Evolutionary conservation across 2,329 filamentous ascomycete genomes (phyloP).

Genomic region (Fusarium pseudocircinatum): DNA sequence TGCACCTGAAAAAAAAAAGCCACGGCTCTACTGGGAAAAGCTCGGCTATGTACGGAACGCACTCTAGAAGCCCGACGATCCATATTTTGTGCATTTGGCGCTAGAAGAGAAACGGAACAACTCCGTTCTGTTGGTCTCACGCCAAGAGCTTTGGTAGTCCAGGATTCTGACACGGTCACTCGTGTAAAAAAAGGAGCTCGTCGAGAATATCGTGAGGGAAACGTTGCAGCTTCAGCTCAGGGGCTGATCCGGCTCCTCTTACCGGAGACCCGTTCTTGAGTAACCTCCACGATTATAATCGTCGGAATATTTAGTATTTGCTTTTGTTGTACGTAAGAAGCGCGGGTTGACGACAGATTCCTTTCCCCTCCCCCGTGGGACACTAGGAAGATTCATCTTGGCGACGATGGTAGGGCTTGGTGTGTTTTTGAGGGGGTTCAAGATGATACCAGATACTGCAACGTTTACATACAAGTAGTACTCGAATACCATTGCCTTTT

Average conservation of each 20-base stretch:
- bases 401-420: slow-evolving; percentile 12
- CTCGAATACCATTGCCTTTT: background rate
- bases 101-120: slow-evolving; percentile 29
- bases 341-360: background rate
- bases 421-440: background rate
- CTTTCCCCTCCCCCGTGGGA: slow-evolving; percentile 11
- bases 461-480: too few species aligned
- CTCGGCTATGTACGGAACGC: slow-evolving; percentile 20
- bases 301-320: background rate
- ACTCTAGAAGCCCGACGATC: slow-evolving; percentile 27
- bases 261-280: background rate
- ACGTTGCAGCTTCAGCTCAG: slow-evolving; percentile 10
- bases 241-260: slow-evolving; percentile 13
- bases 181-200: background rate
- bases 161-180: background rate
- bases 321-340: slow-evolving; percentile 11
- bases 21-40: slow-evolving; percentile 24
- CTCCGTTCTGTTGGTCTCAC: slow-evolving; percentile 19
- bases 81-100: slow-evolving; percentile 28
- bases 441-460: background rate
- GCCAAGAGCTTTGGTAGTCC: background rate
- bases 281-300: background rate
- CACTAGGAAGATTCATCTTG: slow-evolving; percentile 1
- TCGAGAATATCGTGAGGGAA: background rate
- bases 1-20: background rate